Percentiles rank a stretch among this genome's conserved stretches.
phyloP scores from a whole-genome alignment of 2,329 filamentous ascomycete genomes.

The Thermoascus crustaceus region DNA sequence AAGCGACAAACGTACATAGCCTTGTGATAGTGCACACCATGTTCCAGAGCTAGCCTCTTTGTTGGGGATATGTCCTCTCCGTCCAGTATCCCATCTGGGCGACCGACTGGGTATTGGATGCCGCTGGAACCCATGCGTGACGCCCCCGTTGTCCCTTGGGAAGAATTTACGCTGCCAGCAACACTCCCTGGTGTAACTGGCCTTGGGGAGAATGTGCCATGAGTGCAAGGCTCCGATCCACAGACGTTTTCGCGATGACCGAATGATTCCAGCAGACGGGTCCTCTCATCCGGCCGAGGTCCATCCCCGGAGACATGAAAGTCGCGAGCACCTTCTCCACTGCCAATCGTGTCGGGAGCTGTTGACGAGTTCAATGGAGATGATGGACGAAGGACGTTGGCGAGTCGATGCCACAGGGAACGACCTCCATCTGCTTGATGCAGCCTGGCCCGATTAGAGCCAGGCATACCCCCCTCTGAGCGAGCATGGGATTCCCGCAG shows the following conservation, averaged over 20 bases:
- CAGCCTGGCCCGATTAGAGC: constrained; percentile 14
- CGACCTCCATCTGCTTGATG: constrained; percentile 16
- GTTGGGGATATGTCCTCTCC: constrained; percentile 63
- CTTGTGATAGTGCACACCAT: constrained; percentile 65
- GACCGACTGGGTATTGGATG: constrained; percentile 32
- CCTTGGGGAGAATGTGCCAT: constrained; percentile 70
- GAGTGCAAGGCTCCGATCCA: constrained; percentile 47
- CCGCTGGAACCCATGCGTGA: constrained; percentile 11
- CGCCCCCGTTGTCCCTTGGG: constrained; percentile 28
- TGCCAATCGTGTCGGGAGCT: constrained; percentile 6
- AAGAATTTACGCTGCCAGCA: constrained; percentile 21
- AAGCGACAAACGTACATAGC: constrained; percentile 56
- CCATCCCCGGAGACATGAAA: constrained; percentile 8
- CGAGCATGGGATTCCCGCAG: constrained; percentile 7
- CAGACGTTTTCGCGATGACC: constrained; percentile 27
- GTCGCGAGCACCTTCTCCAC: constrained; percentile 7
- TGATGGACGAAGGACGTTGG: constrained; percentile 22
- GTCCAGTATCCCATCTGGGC: constrained; percentile 37
- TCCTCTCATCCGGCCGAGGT: constrained; percentile 21
- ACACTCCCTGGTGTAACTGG: constrained; percentile 43
- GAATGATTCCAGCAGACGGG: constrained; percentile 33
- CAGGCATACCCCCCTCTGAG: constrained; percentile 17
- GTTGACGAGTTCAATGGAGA: constrained; percentile 9
- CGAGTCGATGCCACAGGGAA: constrained; percentile 23
- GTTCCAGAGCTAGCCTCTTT: constrained; percentile 59